phyloP scores from a whole-genome alignment of 345 rosid genomes.

The Moricandia moricandioides region DNA sequence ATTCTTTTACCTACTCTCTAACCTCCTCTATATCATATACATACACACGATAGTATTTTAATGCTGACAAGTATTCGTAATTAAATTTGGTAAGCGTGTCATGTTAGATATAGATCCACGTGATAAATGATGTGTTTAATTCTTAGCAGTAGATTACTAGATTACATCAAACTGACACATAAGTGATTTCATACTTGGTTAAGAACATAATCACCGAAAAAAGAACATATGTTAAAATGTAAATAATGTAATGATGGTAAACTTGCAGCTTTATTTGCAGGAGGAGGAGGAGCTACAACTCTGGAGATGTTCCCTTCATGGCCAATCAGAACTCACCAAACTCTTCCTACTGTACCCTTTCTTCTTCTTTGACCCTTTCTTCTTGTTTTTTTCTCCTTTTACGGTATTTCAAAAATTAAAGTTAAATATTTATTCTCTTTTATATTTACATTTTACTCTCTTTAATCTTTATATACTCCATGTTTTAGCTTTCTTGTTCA shows the following conservation, averaged over 20 bases:
- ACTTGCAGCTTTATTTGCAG: conserved; percentile 71
- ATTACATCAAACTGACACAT: conserved; percentile 6
- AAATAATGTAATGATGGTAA: conserved; percentile 34
- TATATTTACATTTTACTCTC: conserved; percentile 1
- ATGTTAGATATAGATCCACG: conserved; percentile 25
- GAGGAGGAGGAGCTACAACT: conserved; percentile 79
- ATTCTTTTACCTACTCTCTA: conserved; percentile 31
- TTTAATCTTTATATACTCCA: background rate
- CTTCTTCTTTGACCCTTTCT: conserved; percentile 55
- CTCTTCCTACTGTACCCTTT: conserved; percentile 67
- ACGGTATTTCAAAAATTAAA: background rate
- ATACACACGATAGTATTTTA: background rate
- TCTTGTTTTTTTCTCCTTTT: conserved; percentile 37
- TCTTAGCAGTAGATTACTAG: background rate
- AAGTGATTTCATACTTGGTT: background rate
- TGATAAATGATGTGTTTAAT: conserved; percentile 26
- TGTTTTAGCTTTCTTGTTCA: conserved; percentile 23
- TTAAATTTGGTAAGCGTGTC: conserved; percentile 12
- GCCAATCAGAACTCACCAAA: conserved; percentile 97
- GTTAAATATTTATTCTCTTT: background rate
- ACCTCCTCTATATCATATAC: conserved; percentile 31
- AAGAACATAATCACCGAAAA: too few species aligned
- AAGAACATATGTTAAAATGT: background rate
- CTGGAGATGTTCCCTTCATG: conserved; percentile 99
- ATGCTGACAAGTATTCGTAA: conserved; percentile 2